phyloP scores from a whole-genome alignment of 129 eudicot genomes.

The Escallonia herrerae region DNA sequence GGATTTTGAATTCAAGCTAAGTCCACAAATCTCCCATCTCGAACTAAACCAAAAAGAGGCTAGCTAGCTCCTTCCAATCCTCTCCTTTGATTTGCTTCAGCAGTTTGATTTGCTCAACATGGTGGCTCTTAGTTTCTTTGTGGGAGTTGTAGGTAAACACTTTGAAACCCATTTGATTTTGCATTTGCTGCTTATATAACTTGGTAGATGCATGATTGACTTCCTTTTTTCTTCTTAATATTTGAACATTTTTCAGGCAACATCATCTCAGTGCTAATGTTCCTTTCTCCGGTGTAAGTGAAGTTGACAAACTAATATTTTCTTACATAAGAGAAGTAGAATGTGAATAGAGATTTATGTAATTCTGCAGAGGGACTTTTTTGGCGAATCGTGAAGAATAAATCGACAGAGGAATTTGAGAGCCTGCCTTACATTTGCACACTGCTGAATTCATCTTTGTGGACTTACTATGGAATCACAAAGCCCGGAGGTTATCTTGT shows the following conservation, averaged over 20 bases:
- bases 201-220: neutral
- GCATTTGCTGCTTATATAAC: neutral
- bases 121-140: conserved; percentile 31
- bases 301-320: neutral
- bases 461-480: conserved; percentile 71
- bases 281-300: conserved; percentile 70
- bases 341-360: too few relatives aligned
- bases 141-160: conserved; percentile 46
- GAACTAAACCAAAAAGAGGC: neutral
- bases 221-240: neutral
- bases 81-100: neutral
- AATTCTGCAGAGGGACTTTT: conserved; percentile 51
- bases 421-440: conserved; percentile 67
- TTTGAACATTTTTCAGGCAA: conserved; percentile 33
- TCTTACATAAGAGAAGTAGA: too few relatives aligned
- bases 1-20: neutral
- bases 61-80: neutral
- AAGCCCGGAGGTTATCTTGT: conserved; percentile 59
- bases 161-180: neutral
- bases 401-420: conserved; percentile 63
- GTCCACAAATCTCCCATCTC: neutral
- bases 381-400: conserved; percentile 32
- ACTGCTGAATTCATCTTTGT: conserved; percentile 44
- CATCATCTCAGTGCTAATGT: conserved; percentile 54
- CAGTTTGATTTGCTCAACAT: conserved; percentile 11